Conservation (phyloP, 345 rosid species). For the Noccaea bulbosa region DNA sequence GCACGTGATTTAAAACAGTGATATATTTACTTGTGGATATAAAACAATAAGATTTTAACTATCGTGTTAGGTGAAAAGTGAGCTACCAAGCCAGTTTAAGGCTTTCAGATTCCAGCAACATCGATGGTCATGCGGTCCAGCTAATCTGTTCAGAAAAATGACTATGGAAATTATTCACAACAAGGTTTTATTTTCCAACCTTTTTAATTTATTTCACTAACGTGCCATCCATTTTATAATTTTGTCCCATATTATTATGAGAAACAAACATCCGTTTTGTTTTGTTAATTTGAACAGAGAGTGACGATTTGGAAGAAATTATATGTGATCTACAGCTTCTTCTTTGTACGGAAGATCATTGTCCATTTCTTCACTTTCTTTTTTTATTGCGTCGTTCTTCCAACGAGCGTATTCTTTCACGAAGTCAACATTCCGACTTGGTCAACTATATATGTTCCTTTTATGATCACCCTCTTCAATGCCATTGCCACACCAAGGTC, state of each 20-base stretch:
- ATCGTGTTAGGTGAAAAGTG: slow-evolving; percentile 59
- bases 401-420: slow-evolving; percentile 34
- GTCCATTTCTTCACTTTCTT: slow-evolving; percentile 45
- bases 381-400: slow-evolving; percentile 46
- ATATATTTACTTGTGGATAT: neutral
- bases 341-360: slow-evolving; percentile 41
- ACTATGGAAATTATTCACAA: slow-evolving; percentile 49
- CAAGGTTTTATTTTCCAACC: slow-evolving; percentile 43
- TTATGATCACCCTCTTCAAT: slow-evolving; percentile 42
- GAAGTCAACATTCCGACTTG: slow-evolving; percentile 45
- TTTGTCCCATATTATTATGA: neutral
- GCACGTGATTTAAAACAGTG: neutral
- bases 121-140: slow-evolving; percentile 78
- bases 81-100: slow-evolving; percentile 62
- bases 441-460: slow-evolving; percentile 45
- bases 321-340: slow-evolving; percentile 50
- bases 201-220: slow-evolving; percentile 7
- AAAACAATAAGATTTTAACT: neutral
- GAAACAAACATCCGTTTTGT: neutral
- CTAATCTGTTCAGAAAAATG: slow-evolving; percentile 71
- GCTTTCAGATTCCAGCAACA: slow-evolving; percentile 67
- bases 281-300: slow-evolving; percentile 38
- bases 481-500: slow-evolving; percentile 47
- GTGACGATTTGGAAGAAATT: slow-evolving; percentile 46
- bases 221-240: slow-evolving; percentile 13